Base-by-base conservation (phyloP, 208 protist species). In the Trypanosoma avium region DNA sequence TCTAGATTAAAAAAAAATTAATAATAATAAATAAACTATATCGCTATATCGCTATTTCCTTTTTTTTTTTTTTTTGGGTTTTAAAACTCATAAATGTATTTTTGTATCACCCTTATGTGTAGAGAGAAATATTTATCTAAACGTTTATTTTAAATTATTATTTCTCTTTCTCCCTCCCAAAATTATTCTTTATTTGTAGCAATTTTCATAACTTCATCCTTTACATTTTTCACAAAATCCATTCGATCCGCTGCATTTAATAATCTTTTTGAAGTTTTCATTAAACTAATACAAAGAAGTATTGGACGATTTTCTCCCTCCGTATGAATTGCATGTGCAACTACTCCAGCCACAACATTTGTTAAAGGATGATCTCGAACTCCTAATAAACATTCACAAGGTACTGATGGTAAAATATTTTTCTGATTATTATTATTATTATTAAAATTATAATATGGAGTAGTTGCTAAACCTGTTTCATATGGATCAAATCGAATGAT, bases 301-400 rank as follows among this genome's bases (percentile, higher is more conserved):
- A 95, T 56, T 17, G 79, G 61, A 30, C 84, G 69, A 42, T 48
- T 17, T 50, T 88, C 84, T 0, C 85, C 84, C 24, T 70, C 54
- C 9, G 0, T 13, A 12, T 75, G 77, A 19, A 95, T 63, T 21
- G 53, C 62, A 43, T 82, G 75, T 3, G 79, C 81, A 26, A 91
- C 29, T 35, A 75, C 75, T 62, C 78, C 77, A 19, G 84, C 80
- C 19, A 86, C 36, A 27, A 92, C 52, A 55, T 87, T 85, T 32
- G 88, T 95, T 6, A 95, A 79, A 0, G 85, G 81, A 71, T 92
- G 70, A 68, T 95, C 88, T 22, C 88, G 82, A 56, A 89, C 29
- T 7, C 88, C 88, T 0, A 95, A 69, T 43, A 92, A 77, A 62
- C 81, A 79, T 22, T 67, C 63, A 24, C 83, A 75, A 26, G 88